These are phyloP conservation scores for Aspergillus caelatus DNA, from an alignment of 2,329 filamentous ascomycete species.

Conservation along the genomic window DNA sequence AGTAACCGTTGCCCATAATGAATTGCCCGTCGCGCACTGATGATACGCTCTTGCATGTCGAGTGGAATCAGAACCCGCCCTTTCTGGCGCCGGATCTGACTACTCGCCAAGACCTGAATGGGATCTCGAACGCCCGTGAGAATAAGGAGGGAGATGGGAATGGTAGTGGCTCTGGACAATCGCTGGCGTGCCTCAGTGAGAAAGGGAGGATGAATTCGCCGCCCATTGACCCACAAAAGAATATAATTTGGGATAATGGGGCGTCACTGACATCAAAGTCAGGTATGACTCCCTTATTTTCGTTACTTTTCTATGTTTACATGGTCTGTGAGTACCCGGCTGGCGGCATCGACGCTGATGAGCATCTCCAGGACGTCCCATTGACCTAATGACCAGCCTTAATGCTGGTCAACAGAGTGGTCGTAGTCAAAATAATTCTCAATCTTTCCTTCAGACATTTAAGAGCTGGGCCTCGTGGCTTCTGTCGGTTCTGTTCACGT, in stretches of 20 bases:
- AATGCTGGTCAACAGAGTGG: conserved; percentile 5
- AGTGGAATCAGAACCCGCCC: conserved; percentile 59
- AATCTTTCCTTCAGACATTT: conserved; percentile 17
- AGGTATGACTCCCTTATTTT: conserved; percentile 22
- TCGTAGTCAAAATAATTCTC: conserved; percentile 1
- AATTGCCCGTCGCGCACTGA: conserved; percentile 61
- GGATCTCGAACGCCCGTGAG: conserved; percentile 56
- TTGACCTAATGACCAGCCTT: conserved; percentile 11
- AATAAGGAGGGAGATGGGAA: conserved; percentile 26
- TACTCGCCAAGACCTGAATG: conserved; percentile 59
- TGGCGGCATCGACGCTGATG: background rate
- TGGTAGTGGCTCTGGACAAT: background rate
- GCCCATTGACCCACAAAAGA: conserved; percentile 13
- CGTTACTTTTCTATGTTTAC: background rate
- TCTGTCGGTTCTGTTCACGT: conserved; percentile 28
- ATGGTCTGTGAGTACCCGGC: background rate
- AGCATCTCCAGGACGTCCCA: conserved; percentile 25
- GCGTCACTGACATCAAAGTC: conserved; percentile 32
- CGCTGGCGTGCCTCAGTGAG: conserved; percentile 1
- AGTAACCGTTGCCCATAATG: conserved; percentile 38
- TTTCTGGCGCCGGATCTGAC: conserved; percentile 53
- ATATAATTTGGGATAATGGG: conserved; percentile 10
- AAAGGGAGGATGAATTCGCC: background rate
- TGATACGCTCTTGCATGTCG: conserved; percentile 50
- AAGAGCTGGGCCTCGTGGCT: conserved; percentile 30